Evolutionary conservation across 352 stramenopile species (phyloP), one percentile per base, ranked within the genome.

Genomic region (Phytophthora macrochlamydospora): DNA sequence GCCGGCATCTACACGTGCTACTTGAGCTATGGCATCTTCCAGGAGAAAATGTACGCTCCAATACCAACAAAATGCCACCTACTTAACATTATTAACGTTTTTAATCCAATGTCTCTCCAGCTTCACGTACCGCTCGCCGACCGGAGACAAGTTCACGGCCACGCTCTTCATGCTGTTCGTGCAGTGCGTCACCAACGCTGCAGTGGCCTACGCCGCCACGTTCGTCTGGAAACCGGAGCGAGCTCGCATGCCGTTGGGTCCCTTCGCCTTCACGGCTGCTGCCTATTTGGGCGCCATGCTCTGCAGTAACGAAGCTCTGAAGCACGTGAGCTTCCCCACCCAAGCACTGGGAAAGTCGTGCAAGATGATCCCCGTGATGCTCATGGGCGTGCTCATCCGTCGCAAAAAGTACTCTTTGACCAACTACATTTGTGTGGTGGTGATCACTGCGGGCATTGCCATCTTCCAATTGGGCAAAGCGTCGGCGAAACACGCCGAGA

Each of bases 311-410:
- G 91, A 98, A 64, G 89, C 92, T 32, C 79, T 98, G 33, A 97
- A 98, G 72, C 91, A 98, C 78, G 87, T 99, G 67, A 97, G 84
- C 65, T 99, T 99, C 81, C 97, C 97, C 14, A 98, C 98, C 9
- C 95, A 98, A 62, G 98, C 97, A n/a, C 87, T 99, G 9, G 97
- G 95, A 50, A 99, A 99, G 78, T 98, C 87, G 71, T 98, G 97
- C 73, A 99, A 99, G 76, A 99, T 99, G 97, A 98, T 99, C 56
- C 97, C 97, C 4, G 97, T 99, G 50, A 98, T 98, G 92, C 67
- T 98, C 69, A 97, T 97, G 85, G 91, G 91, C 52, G 91, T 97
- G 51, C 72, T 98, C 67, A 94, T 98, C 59, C 87, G 90, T n/a
- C 82, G 90, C 59, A 97, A 97, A 64, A 91, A 93, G 51, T 98